phyloP scores from a whole-genome alignment of 192 early-diverging fungal species.

The Linnemannia hyalina region DNA sequence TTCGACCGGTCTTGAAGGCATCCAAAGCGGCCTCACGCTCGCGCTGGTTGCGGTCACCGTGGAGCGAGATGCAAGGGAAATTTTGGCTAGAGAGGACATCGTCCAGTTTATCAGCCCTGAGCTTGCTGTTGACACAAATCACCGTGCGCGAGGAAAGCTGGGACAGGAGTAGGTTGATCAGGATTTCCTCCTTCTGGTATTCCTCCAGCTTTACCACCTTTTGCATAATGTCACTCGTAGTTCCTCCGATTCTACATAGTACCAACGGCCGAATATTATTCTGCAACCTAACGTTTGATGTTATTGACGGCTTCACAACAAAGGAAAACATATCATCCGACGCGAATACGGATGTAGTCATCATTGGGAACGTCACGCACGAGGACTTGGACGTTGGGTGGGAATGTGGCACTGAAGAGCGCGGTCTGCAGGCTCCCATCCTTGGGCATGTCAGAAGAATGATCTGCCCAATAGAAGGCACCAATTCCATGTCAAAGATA shows the following conservation, averaged over 20 bases:
- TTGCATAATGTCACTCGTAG: constrained; percentile 92
- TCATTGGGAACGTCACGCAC: constrained; percentile 30
- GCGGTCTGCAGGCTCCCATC: constrained; percentile 84
- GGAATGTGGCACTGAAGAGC: constrained; percentile 98
- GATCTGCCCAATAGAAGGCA: constrained; percentile 89
- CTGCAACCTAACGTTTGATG: no score
- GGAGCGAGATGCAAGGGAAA: constrained; percentile 86
- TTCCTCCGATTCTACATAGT: constrained; percentile 71
- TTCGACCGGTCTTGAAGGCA: constrained; percentile 70
- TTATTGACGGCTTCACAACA: background rate
- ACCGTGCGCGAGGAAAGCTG: constrained; percentile 73
- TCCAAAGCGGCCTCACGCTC: constrained; percentile 82
- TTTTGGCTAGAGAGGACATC: constrained; percentile 70
- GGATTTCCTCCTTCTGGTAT: constrained; percentile 69
- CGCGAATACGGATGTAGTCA: constrained; percentile 83
- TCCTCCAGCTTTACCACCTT: constrained; percentile 77
- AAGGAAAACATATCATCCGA: constrained; percentile 63
- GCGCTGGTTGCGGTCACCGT: constrained; percentile 86
- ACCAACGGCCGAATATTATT: no score
- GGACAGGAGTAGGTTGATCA: constrained; percentile 66
- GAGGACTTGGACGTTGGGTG: constrained; percentile 56
- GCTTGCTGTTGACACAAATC: constrained; percentile 87
- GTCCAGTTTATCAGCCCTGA: constrained; percentile 79
- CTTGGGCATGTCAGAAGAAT: constrained; percentile 79
- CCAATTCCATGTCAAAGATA: constrained; percentile 98